phyloP scores from a whole-genome alignment of 768 basidiomycete genomes.

The Lactarius trivialis region DNA sequence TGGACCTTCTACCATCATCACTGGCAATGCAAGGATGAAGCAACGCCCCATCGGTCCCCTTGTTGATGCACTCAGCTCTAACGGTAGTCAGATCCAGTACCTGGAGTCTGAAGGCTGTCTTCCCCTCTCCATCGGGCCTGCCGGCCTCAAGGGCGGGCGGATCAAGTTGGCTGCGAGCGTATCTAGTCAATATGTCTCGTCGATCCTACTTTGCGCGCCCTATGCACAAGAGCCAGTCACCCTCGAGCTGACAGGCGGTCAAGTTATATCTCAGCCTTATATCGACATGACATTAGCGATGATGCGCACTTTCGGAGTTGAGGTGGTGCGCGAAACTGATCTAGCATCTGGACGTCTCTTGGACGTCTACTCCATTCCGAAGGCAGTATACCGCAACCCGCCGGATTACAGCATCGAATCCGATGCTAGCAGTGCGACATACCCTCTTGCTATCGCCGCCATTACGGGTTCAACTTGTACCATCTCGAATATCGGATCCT shows the following conservation, averaged over 20 bases:
- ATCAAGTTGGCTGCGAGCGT: conserved; percentile 91
- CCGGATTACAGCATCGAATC: conserved; percentile 82
- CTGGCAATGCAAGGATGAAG: conserved; percentile 98
- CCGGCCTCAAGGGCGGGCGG: conserved; percentile 73
- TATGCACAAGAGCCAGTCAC: conserved; percentile 81
- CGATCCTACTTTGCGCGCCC: conserved; percentile 92
- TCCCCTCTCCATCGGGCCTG: conserved; percentile 77
- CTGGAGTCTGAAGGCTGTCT: conserved; percentile 79
- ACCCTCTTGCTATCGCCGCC: conserved; percentile 94
- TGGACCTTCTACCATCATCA: conserved; percentile 66
- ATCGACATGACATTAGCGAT: conserved; percentile 99
- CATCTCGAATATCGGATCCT: conserved; percentile 83
- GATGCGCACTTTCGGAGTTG: conserved; percentile 89
- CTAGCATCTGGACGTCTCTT: conserved; percentile 50
- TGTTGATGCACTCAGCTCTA: conserved; percentile 79
- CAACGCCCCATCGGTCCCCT: conserved; percentile 95
- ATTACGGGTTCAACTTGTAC: conserved; percentile 97
- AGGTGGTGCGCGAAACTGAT: conserved; percentile 62
- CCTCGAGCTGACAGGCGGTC: conserved; percentile 86
- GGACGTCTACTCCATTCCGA: conserved; percentile 86
- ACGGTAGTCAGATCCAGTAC: conserved; percentile 74
- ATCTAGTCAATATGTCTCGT: conserved; percentile 97
- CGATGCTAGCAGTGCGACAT: conserved; percentile 93
- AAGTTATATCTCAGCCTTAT: conserved; percentile 97
- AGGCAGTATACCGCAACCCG: conserved; percentile 71